Conservation (phyloP, 228 moss, liverwort and hornwort genomes). For the Sphagnum magellanicum region DNA sequence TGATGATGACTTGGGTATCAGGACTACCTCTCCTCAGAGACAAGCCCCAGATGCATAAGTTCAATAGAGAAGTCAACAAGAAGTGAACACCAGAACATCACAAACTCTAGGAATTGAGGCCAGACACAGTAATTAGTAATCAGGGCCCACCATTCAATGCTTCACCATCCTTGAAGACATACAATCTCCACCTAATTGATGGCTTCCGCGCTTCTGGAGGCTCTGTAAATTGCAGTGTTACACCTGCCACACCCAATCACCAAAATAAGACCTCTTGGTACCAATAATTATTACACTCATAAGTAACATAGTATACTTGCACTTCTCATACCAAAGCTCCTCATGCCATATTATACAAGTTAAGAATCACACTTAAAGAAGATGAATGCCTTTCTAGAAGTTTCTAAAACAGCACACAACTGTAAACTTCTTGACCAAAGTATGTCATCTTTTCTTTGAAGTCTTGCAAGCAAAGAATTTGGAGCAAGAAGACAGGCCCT, state of each 20-base stretch:
- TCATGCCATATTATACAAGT: too few relatives aligned
- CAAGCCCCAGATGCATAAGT: too few relatives aligned
- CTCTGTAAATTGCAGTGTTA: conserved; percentile 87
- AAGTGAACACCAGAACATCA: too few relatives aligned
- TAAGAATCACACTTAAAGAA: too few relatives aligned
- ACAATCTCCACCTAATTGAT: conserved; percentile 85
- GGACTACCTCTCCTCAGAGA: too few relatives aligned
- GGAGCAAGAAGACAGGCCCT: neutral
- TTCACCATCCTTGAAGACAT: conserved; percentile 98
- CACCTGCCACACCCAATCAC: conserved; percentile 39
- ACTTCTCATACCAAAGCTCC: neutral
- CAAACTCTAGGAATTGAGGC: neutral
- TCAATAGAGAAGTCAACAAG: too few relatives aligned
- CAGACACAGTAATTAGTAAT: conserved; percentile 3
- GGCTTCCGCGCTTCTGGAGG: conserved; percentile 98
- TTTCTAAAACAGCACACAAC: too few relatives aligned
- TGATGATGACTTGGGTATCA: too few relatives aligned
- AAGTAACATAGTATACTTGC: neutral
- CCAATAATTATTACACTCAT: neutral
- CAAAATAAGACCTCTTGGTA: neutral
- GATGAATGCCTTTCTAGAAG: too few relatives aligned
- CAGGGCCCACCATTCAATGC: conserved; percentile 62
- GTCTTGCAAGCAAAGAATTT: neutral
- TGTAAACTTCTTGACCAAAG: too few relatives aligned
- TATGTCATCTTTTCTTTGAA: neutral